Conservation (phyloP, 148 eudicot genomes). For the Oxyria digyna region DNA sequence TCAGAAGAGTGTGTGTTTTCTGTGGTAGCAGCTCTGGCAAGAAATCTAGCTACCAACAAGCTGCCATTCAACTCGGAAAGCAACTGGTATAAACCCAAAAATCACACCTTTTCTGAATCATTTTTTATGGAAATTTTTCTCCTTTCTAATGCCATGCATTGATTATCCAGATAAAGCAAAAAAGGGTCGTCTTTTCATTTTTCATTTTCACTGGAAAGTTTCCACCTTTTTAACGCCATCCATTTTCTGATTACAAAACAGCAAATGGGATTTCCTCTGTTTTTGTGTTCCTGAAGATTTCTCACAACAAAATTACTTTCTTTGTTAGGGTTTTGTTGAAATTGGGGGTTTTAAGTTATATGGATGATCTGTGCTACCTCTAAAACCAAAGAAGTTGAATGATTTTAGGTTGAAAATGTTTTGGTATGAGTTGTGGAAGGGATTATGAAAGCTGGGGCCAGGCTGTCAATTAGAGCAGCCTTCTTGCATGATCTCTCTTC, state of each 20-base stretch:
- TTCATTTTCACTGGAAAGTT: neutral
- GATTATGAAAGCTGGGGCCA: conserved; percentile 56
- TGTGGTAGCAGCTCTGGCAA: conserved; percentile 54
- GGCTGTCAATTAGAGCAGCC: conserved; percentile 70
- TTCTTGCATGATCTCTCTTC: conserved; percentile 74
- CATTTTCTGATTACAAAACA: neutral
- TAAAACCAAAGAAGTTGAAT: neutral
- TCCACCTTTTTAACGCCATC: neutral
- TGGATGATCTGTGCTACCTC: neutral
- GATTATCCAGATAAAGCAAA: neutral
- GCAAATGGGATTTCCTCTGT: neutral
- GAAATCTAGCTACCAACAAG: conserved; percentile 47
- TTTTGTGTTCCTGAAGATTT: neutral
- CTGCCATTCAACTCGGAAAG: conserved; percentile 44
- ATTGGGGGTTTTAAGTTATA: neutral
- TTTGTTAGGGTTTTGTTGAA: neutral
- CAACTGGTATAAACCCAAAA: conserved; percentile 31
- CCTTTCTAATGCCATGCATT: neutral
- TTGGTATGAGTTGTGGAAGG: conserved; percentile 4
- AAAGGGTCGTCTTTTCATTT: neutral
- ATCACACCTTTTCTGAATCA: neutral
- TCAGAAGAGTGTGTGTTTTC: conserved; percentile 47
- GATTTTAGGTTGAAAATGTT: neutral
- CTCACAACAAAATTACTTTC: neutral
- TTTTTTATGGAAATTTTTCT: neutral